These are phyloP conservation scores for Penicillium silybi DNA, from an alignment of 495 filamentous ascomycete genomes.

Conservation along the genomic window DNA sequence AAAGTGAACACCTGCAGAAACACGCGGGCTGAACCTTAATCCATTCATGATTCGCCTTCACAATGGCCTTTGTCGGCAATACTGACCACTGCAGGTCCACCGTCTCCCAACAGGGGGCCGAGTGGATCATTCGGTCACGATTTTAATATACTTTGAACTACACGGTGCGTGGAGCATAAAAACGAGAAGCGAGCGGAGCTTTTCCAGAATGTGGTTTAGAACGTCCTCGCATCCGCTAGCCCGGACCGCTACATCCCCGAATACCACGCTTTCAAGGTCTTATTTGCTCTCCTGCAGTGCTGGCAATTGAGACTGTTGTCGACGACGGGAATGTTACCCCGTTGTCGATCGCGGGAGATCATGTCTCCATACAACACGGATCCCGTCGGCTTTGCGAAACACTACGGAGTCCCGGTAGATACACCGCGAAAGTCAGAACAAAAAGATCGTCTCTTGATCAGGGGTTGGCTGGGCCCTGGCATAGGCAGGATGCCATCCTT, in stretches of 20 bases:
- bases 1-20: constrained; percentile 15
- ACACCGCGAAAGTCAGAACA: neutral
- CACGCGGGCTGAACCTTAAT: constrained; percentile 13
- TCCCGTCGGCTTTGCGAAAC: constrained; percentile 2
- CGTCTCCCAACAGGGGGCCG: neutral
- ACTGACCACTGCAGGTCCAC: neutral
- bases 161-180: neutral
- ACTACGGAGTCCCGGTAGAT: neutral
- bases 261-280: neutral
- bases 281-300: neutral
- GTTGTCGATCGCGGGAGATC: constrained; percentile 7
- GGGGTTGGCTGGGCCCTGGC: neutral
- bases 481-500: neutral
- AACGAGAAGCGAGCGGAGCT: constrained; percentile 14
- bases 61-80: constrained; percentile 8
- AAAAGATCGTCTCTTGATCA: constrained; percentile 7
- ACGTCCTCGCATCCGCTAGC: constrained; percentile 14
- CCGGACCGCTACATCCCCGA: neutral
- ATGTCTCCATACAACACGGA: neutral
- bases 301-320: neutral
- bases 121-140: constrained; percentile 3
- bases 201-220: constrained; percentile 28
- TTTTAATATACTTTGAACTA: constrained; percentile 17
- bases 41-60: neutral
- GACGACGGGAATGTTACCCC: neutral